Conservation (phyloP, 1,139 yeast species). For the Pneumocystis canis region DNA sequence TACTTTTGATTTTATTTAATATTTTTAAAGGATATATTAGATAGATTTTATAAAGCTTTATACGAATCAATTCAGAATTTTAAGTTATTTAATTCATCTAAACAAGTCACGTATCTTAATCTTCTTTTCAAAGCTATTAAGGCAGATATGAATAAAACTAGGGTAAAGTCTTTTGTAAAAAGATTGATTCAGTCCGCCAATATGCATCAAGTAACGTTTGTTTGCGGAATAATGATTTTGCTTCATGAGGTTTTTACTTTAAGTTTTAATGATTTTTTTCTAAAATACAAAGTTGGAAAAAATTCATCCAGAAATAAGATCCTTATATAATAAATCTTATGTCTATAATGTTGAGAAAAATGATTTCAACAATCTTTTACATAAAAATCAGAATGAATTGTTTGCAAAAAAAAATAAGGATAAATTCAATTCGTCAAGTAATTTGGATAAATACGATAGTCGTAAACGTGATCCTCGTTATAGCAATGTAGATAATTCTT, state of each 20-base stretch:
- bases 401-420: neutral
- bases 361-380: constrained; percentile 21
- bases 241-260: constrained; percentile 35
- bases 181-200: constrained; percentile 73
- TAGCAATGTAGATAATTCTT: constrained; percentile 67
- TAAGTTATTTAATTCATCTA: constrained; percentile 67
- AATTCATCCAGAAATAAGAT: constrained; percentile 36
- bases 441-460: constrained; percentile 47
- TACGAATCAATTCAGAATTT: constrained; percentile 84
- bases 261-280: neutral
- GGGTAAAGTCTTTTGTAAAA: constrained; percentile 83
- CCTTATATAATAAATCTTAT: constrained; percentile 30
- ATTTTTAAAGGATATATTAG: constrained; percentile 26
- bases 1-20: neutral
- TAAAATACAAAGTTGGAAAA: constrained; percentile 30
- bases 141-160: constrained; percentile 44
- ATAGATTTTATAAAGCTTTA: constrained; percentile 73
- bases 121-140: constrained; percentile 71
- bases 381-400: constrained; percentile 22
- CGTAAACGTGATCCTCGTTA: constrained; percentile 80
- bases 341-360: constrained; percentile 18
- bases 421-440: neutral
- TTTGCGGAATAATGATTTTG: constrained; percentile 76
- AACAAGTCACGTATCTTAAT: constrained; percentile 78
- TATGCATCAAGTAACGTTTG: constrained; percentile 43